Evolutionary conservation across 164 flowering plant species (phyloP), one percentile per base, ranked within the genome.

Genomic region (Berberis thunbergii): DNA sequence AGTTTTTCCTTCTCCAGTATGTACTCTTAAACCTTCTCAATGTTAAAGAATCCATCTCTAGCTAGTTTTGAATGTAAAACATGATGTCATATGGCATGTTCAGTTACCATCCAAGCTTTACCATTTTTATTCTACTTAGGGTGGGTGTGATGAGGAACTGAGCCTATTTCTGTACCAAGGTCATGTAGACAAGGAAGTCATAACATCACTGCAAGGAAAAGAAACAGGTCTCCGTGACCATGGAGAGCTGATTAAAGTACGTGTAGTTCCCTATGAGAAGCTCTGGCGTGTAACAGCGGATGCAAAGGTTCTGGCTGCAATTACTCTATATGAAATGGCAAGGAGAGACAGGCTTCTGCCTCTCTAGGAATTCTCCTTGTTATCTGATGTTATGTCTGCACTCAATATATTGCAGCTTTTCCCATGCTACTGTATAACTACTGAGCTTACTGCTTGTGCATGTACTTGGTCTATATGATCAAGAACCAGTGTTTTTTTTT

Each of bases 81-180:
- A 13, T 13, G 7, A 3, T 13, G 41, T 56, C 5, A 13, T 56
- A 38, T 45, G 49, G 42, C 11, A 10, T 46, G 13, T 41, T 41
- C 40, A 1, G 50, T 46, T 13, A 63, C 49, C 46, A 54, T 39
- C 49, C 52, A 7, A 13, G 7, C 2, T 49, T 59, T 42, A 49
- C 4, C 43, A 42, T 57, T 48, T 58, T 13, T 38, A 3, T 39
- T 50, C 45, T 12, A 42, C 62, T 67, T 68, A 93, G 98, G 98
- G 98, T 72, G 98, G 98, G 5, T 88, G 97, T 44, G 98, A 93
- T 72, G 98, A 90, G 74, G 97, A 82, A 58, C 62, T 93, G 48
- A 70, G 87, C 59, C 54, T 93, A 48, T 90, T 90, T 65, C 71
- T 90, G 54, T 90, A 86, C 74, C 70, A 77, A 81, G 87, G 88